These are phyloP conservation scores for Neostapfia colusana DNA, from an alignment of 176 grass and related monocot species.

Conservation along the genomic window DNA sequence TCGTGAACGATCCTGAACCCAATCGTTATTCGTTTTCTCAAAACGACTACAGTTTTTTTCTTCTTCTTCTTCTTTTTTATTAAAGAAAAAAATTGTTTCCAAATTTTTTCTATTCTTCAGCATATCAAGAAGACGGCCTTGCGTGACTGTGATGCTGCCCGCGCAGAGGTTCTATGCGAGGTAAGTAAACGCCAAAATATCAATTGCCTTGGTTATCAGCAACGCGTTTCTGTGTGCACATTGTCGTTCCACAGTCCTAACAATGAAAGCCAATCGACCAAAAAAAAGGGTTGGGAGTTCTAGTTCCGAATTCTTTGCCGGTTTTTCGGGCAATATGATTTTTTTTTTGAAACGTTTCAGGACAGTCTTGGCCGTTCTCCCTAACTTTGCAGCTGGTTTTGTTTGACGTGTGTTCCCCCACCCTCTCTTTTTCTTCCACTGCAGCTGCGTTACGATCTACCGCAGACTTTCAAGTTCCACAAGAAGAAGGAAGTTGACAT, in stretches of 20 bases:
- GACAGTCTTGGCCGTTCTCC: background rate
- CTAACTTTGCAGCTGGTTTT: background rate
- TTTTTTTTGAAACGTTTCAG: background rate
- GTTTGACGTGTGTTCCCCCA: background rate
- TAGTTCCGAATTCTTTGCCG: background rate
- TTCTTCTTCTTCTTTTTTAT: too few species aligned
- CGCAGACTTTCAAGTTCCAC: constrained; percentile 76
- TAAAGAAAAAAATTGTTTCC: background rate
- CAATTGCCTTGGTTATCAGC: background rate
- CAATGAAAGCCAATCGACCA: background rate
- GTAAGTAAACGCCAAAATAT: constrained; percentile 35
- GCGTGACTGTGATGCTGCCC: constrained; percentile 49
- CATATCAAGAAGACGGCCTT: constrained; percentile 71
- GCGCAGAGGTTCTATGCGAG: constrained; percentile 79
- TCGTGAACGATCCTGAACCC: background rate
- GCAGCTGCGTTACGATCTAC: constrained; percentile 81
- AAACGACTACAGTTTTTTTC: too few species aligned
- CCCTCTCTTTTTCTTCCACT: background rate
- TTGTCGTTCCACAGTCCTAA: background rate
- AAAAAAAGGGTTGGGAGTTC: background rate
- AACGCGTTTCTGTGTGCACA: background rate
- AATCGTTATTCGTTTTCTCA: background rate
- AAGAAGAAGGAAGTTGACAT: constrained; percentile 78
- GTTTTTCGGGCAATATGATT: background rate
- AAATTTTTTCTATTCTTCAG: constrained; percentile 36